These are phyloP conservation scores for Protomyces pachydermus DNA, from an alignment of 1,139 yeast genomes.

Conservation along the genomic window DNA sequence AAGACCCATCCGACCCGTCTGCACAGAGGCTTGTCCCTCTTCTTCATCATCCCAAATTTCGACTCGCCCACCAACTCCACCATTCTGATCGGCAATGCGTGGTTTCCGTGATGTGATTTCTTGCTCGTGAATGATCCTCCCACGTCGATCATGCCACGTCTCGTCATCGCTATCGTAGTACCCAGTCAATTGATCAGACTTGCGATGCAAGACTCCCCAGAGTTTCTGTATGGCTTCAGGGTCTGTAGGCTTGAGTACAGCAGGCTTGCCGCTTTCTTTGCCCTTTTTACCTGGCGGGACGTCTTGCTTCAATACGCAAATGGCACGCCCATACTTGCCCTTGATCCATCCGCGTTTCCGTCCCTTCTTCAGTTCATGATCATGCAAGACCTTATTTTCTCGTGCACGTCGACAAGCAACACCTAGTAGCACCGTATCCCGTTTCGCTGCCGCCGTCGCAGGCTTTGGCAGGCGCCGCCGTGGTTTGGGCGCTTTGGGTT, in stretches of 20 bases:
- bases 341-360: slow-evolving; percentile 25
- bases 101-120: slow-evolving; percentile 2
- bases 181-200: slow-evolving; percentile 10
- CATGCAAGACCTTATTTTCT: not conserved
- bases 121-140: slow-evolving; percentile 14
- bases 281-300: not conserved
- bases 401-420: not conserved
- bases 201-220: slow-evolving; percentile 12
- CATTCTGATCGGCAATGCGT: slow-evolving; percentile 1
- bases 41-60: slow-evolving; percentile 20
- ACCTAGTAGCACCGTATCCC: slow-evolving; percentile 5
- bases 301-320: slow-evolving; percentile 8
- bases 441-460: slow-evolving; percentile 2
- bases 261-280: not conserved
- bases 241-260: not conserved
- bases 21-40: not conserved
- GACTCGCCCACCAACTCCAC: not conserved
- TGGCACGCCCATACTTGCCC: slow-evolving; percentile 17
- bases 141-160: slow-evolving; percentile 22
- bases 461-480: slow-evolving; percentile 11
- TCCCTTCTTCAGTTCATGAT: slow-evolving; percentile 9
- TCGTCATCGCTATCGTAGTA: slow-evolving; percentile 21
- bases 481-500: slow-evolving; percentile 2
- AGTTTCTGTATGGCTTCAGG: slow-evolving; percentile 11
- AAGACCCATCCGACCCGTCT: not conserved